A percentile compares a stretch with the other conserved stretches of the same genome.
These are phyloP conservation scores for Jaenimonas drosophilae DNA, from an alignment of 208 protist species.

Conservation along the genomic window DNA sequence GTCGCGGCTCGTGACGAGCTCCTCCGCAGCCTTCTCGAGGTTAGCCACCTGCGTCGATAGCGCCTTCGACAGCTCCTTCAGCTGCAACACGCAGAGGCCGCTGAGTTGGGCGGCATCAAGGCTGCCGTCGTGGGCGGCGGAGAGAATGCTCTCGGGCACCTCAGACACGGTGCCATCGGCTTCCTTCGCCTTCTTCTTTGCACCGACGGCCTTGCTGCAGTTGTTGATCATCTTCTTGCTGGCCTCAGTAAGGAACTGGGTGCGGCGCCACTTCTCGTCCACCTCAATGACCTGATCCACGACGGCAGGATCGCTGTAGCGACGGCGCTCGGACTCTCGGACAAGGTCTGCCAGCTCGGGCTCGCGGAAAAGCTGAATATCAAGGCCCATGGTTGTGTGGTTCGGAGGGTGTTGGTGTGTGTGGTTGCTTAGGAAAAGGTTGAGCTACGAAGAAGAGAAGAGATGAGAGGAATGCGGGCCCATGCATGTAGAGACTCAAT, in stretches of 20 bases:
- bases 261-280: constrained; percentile 89
- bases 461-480: too few species aligned
- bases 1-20: constrained; percentile 60
- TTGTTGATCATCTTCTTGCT: constrained; percentile 86
- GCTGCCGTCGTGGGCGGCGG: constrained; percentile 33
- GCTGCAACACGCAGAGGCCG: constrained; percentile 73
- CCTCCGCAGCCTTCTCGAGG: constrained; percentile 49
- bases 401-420: too few species aligned
- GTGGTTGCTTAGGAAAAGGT: too few species aligned
- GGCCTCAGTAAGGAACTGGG: constrained; percentile 71
- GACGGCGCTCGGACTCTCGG: constrained; percentile 93
- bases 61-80: constrained; percentile 84
- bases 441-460: too few species aligned
- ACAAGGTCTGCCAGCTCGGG: constrained; percentile 91
- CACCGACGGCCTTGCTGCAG: constrained; percentile 84
- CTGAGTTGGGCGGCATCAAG: constrained; percentile 48
- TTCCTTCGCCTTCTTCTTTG: constrained; percentile 92
- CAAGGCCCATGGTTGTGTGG: constrained; percentile 91
- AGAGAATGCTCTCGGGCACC: constrained; percentile 45
- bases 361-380: constrained; percentile 95
- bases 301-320: constrained; percentile 75
- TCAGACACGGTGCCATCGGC: constrained; percentile 56
- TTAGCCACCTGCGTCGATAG: constrained; percentile 44
- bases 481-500: too few species aligned
- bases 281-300: constrained; percentile 91